These are phyloP conservation scores for Solidago caesia DNA, from an alignment of 129 eudicot genomes.

Conservation along the genomic window DNA sequence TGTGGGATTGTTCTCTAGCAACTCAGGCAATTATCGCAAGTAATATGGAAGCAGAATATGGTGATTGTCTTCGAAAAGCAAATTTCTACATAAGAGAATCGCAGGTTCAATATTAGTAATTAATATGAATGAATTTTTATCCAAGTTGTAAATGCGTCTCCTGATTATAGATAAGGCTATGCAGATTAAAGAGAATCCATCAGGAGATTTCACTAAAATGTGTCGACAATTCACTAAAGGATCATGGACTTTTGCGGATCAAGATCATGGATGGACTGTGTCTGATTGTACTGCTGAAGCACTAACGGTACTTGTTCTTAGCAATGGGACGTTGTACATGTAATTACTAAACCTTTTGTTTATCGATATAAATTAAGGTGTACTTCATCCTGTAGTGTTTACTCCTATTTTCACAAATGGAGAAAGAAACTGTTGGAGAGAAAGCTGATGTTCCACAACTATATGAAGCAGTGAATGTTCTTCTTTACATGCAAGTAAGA, in stretches of 20 bases:
- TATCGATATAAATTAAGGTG: background rate
- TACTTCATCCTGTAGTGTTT: conserved; percentile 26
- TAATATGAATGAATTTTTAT: background rate
- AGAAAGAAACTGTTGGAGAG: conserved; percentile 39
- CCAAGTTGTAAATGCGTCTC: background rate
- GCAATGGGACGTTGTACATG: no score
- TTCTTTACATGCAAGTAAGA: conserved; percentile 40
- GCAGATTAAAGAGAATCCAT: conserved; percentile 38
- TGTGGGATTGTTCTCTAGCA: conserved; percentile 65
- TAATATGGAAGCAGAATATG: conserved; percentile 66
- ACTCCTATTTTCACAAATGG: conserved; percentile 37
- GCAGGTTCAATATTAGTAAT: conserved; percentile 40
- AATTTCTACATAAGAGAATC: conserved; percentile 60
- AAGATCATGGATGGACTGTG: conserved; percentile 50
- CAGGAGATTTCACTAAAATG: conserved; percentile 31
- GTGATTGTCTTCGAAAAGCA: conserved; percentile 61
- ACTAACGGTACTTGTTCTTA: conserved; percentile 20
- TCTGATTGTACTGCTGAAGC: conserved; percentile 49
- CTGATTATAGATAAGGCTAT: background rate
- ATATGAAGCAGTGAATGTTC: conserved; percentile 41
- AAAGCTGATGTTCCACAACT: conserved; percentile 29
- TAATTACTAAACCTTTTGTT: background rate
- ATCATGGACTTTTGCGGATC: conserved; percentile 47
- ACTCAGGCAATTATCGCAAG: conserved; percentile 66
- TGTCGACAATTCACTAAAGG: conserved; percentile 45